Conservation (phyloP, 2,329 filamentous ascomycete genomes). For the Daldinia sp. region DNA sequence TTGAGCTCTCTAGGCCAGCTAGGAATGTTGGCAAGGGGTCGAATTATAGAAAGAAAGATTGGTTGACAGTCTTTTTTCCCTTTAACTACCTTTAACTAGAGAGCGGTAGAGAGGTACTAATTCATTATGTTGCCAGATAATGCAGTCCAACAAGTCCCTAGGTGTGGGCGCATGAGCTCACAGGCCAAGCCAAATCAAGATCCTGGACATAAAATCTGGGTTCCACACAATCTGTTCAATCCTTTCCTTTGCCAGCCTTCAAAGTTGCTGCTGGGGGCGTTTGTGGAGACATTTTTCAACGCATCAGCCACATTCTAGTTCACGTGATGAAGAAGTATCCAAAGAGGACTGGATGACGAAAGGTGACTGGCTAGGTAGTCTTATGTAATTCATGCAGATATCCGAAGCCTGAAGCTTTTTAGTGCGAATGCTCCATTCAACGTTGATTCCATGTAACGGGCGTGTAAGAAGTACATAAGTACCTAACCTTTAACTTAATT, state of each 20-base stretch:
- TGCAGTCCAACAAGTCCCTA: conserved; percentile 34
- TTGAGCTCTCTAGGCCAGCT: conserved; percentile 54
- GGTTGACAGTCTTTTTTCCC: conserved; percentile 15
- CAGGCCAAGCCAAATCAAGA: conserved; percentile 27
- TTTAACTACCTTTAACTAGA: conserved; percentile 11
- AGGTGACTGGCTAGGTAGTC: not conserved
- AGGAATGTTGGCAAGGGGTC: conserved; percentile 36
- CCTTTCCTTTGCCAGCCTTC: conserved; percentile 11
- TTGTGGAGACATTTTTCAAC: not conserved
- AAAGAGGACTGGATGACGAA: not conserved
- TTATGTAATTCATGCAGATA: conserved; percentile 6
- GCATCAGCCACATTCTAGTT: conserved; percentile 1
- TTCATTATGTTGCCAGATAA: conserved; percentile 45
- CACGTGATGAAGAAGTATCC: not conserved
- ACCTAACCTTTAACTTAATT: conserved; percentile 2
- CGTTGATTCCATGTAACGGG: no score
- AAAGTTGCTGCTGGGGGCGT: no score
- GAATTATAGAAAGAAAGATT: conserved; percentile 26
- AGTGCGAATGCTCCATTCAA: not conserved
- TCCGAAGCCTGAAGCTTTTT: not conserved
- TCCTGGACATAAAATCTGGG: not conserved
- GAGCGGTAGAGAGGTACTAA: conserved; percentile 29
- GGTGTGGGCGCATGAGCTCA: conserved; percentile 41
- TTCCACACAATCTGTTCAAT: conserved; percentile 28
- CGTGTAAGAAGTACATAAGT: not conserved